These are phyloP conservation scores for Apiospora sp. DNA, from an alignment of 2,329 filamentous ascomycete genomes.

Conservation along the genomic window DNA sequence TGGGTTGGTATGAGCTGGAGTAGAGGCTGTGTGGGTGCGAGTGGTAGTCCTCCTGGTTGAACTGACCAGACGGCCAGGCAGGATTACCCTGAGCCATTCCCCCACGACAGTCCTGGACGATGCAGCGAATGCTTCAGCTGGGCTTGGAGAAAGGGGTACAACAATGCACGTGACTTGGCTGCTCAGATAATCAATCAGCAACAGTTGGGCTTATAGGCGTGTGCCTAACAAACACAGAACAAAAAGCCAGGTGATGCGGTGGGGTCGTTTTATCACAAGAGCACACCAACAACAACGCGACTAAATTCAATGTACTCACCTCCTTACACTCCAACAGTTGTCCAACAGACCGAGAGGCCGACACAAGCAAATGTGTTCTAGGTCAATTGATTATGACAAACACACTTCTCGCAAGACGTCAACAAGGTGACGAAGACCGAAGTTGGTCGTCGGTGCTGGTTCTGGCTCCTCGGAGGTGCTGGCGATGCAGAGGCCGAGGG, in stretches of 20 bases:
- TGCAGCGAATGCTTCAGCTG: not conserved
- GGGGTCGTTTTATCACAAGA: not conserved
- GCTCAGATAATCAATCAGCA: not conserved
- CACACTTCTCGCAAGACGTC: not conserved
- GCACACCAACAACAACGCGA: not conserved
- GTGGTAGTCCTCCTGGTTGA: constrained; percentile 22
- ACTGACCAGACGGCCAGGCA: constrained; percentile 27
- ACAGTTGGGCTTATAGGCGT: not conserved
- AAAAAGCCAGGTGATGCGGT: not conserved
- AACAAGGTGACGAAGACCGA: not conserved
- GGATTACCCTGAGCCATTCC: constrained; percentile 28
- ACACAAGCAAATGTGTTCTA: not conserved
- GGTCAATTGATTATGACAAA: not conserved
- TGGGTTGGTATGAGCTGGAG: constrained; percentile 3
- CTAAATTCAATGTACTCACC: not conserved
- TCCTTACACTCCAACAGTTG: not conserved
- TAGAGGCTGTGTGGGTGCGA: constrained; percentile 3
- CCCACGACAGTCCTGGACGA: not conserved
- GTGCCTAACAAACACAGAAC: not conserved
- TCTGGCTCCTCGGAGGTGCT: not conserved
- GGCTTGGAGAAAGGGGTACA: not conserved
- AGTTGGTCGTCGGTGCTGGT: not conserved
- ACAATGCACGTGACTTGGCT: not conserved
- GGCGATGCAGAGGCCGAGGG: not conserved
- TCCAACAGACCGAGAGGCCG: not conserved